Percentiles rank a stretch among this genome's conserved stretches.
phyloP scores from a whole-genome alignment of 306 rosid species.

The Inga oerstediana region DNA sequence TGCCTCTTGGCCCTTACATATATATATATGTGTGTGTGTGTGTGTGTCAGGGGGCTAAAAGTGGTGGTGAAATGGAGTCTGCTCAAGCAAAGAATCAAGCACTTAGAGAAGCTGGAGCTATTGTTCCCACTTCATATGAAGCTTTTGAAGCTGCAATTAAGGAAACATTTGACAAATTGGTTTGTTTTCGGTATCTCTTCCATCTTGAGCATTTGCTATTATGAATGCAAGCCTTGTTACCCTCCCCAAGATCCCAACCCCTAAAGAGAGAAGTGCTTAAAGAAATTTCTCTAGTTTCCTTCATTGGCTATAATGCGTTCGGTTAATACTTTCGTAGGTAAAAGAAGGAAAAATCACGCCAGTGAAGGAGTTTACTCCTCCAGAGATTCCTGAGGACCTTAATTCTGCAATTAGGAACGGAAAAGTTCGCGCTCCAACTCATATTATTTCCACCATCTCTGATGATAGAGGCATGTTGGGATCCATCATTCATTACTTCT shows the following conservation, averaged over 20 bases:
- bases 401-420: slow-evolving; percentile 86
- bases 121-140: slow-evolving; percentile 93
- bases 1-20: slow-evolving; percentile 17
- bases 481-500: slow-evolving; percentile 9
- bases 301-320: slow-evolving; percentile 21
- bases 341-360: slow-evolving; percentile 75
- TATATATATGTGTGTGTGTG: neutral
- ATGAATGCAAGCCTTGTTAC: slow-evolving; percentile 12
- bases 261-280: neutral
- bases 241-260: slow-evolving; percentile 11
- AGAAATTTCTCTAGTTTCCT: slow-evolving; percentile 26
- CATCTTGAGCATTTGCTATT: slow-evolving; percentile 30
- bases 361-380: slow-evolving; percentile 87
- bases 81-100: slow-evolving; percentile 98
- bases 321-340: slow-evolving; percentile 47
- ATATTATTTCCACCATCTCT: slow-evolving; percentile 94
- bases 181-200: slow-evolving; percentile 45
- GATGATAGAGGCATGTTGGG: slow-evolving; percentile 87
- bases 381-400: slow-evolving; percentile 96
- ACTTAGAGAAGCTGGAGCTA: slow-evolving; percentile 92
- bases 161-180: slow-evolving; percentile 90
- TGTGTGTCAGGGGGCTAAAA: slow-evolving; percentile 86
- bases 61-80: slow-evolving; percentile 98
- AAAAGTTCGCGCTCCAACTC: slow-evolving; percentile 99
- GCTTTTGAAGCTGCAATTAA: slow-evolving; percentile 77